These are phyloP conservation scores for Debaryomycetaceae sp. DNA, from an alignment of 1,139 yeast species.

Conservation along the genomic window DNA sequence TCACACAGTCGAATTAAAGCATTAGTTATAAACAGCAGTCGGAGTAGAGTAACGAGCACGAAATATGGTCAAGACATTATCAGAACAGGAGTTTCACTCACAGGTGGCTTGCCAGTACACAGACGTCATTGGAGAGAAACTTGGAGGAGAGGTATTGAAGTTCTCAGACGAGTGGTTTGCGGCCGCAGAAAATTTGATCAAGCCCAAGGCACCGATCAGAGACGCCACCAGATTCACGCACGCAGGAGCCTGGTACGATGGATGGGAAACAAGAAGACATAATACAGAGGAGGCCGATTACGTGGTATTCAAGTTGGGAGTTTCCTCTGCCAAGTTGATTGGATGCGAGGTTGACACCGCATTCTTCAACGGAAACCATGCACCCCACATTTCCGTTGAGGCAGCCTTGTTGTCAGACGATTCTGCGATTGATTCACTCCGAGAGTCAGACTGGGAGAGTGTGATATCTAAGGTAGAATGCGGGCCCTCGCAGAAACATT, in stretches of 20 bases:
- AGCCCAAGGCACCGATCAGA: slow-evolving; percentile 74
- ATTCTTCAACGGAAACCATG: slow-evolving; percentile 90
- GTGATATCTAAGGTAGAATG: slow-evolving; percentile 72
- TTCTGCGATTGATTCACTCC: slow-evolving; percentile 21
- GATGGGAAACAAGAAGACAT: slow-evolving; percentile 97
- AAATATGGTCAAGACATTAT: slow-evolving; percentile 24
- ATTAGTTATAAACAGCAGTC: too few relatives aligned
- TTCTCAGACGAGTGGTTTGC: slow-evolving; percentile 95
- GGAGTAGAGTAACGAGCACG: background rate
- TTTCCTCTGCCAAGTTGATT: slow-evolving; percentile 69
- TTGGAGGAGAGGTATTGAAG: slow-evolving; percentile 70
- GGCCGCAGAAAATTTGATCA: slow-evolving; percentile 81
- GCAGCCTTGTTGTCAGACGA: slow-evolving; percentile 47
- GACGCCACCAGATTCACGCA: slow-evolving; percentile 76
- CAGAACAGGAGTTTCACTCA: slow-evolving; percentile 42
- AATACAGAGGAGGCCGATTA: slow-evolving; percentile 80
- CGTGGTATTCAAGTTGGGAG: slow-evolving; percentile 82
- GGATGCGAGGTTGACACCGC: slow-evolving; percentile 93
- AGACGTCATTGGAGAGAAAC: slow-evolving; percentile 77
- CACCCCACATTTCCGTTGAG: slow-evolving; percentile 84
- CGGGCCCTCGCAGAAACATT: slow-evolving; percentile 85
- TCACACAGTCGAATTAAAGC: too few relatives aligned
- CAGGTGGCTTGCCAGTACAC: slow-evolving; percentile 49
- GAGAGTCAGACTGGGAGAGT: slow-evolving; percentile 57
- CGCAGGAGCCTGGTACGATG: slow-evolving; percentile 96